Evolutionary conservation across 495 filamentous ascomycete genomes (phyloP), one percentile per base, ranked within the genome.

Genomic region (Hyaloscypha variabilis): DNA sequence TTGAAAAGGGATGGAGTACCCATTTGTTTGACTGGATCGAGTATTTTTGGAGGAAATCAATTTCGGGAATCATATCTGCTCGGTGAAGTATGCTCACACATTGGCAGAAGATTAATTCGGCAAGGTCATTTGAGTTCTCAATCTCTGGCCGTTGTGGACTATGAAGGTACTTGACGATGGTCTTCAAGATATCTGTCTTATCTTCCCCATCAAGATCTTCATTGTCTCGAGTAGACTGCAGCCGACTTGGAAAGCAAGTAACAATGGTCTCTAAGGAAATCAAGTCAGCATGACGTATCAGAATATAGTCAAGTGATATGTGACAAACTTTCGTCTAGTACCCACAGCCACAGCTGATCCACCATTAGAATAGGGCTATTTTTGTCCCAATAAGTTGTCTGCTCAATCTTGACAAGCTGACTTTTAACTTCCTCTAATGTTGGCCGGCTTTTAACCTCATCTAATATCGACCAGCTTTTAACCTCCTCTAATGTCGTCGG

Each of bases 321-420:
- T 25, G 8, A 51, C 36, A 51, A 50, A 62, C 59, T 52, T 62
- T 55, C 51, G 51, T 55, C 60, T 8, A 63, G 4, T 6, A 63
- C 29, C 60, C 60, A 63, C 19, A 63, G 60, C 60, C 60, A 63
- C 11, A 63, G 51, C 51, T 63, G 60, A 39, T 63, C 60, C 1
- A 63, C 11, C 60, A 63, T 63, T 14, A 63, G 21, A 29, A 63
- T 5, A 19, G 50, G 60, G 49, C 60, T 52, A 24, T 62, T 62
- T 25, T 52, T 28, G 54, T 57, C 54, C 5, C 26, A 26, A 57
- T 52, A 52, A 30, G 8, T 4, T 62, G 26, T 51, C 46, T 52
- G 54, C 6, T 57, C 54, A 26, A 57, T 31, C 10, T 62, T 28
- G 39, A n/a, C 28, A 26, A 21, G 36, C 59, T n/a, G 36, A 23